phyloP scores from a whole-genome alignment of 345 rosid species.

The Citrus sp. region DNA sequence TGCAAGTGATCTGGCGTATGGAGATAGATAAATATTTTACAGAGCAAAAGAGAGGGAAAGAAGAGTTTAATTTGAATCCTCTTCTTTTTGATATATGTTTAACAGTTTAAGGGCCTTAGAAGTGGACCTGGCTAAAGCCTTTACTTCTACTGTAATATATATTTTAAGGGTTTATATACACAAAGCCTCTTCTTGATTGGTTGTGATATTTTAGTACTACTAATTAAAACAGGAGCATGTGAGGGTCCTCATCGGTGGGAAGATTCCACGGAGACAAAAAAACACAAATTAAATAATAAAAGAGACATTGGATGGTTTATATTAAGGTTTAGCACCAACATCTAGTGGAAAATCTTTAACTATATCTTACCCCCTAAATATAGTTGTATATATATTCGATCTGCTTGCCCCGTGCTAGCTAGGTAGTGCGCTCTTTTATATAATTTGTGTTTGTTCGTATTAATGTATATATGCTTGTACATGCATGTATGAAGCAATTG shows the following conservation, averaged over 20 bases:
- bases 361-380: slow-evolving; percentile 21
- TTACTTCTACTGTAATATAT: neutral
- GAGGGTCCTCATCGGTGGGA: slow-evolving; percentile 24
- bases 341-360: slow-evolving; percentile 29
- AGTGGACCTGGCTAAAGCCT: neutral
- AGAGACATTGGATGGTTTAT: slow-evolving; percentile 31
- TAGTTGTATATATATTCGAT: slow-evolving; percentile 36
- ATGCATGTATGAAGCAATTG: neutral
- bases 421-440: neutral
- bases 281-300: slow-evolving; percentile 7
- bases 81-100: neutral
- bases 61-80: neutral
- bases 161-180: neutral
- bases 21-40: no score
- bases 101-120: neutral
- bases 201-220: neutral
- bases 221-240: slow-evolving; percentile 20
- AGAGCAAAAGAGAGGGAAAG: neutral
- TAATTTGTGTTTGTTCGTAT: neutral
- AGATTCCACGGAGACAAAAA: slow-evolving; percentile 15
- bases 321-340: slow-evolving; percentile 25
- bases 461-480: neutral
- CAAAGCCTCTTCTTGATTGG: neutral
- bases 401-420: slow-evolving; percentile 15
- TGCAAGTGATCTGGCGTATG: no score